A percentile compares a stretch with the other conserved stretches of the same genome.
phyloP scores from a whole-genome alignment of 495 filamentous ascomycete genomes.

The Aspergillus nidulans region DNA sequence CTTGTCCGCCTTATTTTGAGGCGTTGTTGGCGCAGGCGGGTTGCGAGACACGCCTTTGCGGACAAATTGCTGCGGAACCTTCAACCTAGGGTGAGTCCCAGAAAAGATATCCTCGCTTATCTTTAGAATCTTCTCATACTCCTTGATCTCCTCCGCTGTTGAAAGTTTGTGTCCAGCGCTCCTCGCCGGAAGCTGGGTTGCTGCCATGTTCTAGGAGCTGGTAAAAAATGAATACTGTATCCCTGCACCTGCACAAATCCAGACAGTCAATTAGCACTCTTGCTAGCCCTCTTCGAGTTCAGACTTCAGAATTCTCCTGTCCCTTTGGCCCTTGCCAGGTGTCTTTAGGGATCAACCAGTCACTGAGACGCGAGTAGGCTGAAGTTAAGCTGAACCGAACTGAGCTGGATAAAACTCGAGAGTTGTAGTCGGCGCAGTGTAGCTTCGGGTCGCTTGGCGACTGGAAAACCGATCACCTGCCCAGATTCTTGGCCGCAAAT shows the following conservation, averaged over 20 bases:
- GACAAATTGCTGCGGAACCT: constrained; percentile 56
- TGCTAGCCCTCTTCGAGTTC: neutral
- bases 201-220: constrained; percentile 31
- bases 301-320: neutral
- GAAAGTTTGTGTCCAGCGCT: constrained; percentile 28
- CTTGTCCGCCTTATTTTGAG: constrained; percentile 22
- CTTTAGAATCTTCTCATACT: constrained; percentile 69
- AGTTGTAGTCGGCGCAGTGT: neutral
- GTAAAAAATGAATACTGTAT: neutral
- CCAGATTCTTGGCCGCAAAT: neutral
- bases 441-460: neutral
- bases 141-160: constrained; percentile 33
- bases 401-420: neutral
- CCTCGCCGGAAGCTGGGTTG: constrained; percentile 35
- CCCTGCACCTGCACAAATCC: constrained; percentile 9
- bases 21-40: constrained; percentile 21
- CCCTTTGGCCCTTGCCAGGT: neutral
- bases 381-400: neutral
- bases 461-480: constrained; percentile 5
- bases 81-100: constrained; percentile 70
- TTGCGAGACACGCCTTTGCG: constrained; percentile 43
- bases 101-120: constrained; percentile 73
- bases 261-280: neutral
- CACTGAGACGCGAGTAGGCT: neutral
- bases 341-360: neutral